Evolutionary conservation across 75 land plant species (phyloP).

Genomic region (Cupressus sempervirens): DNA sequence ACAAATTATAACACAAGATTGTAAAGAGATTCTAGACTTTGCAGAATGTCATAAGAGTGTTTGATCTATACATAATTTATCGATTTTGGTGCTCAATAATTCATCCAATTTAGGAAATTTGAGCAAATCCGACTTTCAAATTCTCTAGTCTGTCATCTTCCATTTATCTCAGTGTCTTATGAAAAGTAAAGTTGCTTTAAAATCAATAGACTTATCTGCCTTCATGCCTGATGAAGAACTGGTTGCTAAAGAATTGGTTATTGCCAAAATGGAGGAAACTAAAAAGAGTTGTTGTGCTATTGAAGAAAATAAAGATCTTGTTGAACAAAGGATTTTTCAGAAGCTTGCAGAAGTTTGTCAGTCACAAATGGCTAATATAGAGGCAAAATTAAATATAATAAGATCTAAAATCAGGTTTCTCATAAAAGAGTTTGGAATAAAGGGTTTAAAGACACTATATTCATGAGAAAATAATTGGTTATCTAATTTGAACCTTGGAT

Average conservation of each 20-base stretch:
- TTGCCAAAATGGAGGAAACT: neutral
- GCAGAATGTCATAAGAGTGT: neutral
- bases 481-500: neutral
- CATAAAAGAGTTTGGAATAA: neutral
- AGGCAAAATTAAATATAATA: neutral
- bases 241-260: too few relatives aligned
- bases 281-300: neutral
- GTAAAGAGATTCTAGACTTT: neutral
- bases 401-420: neutral
- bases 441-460: neutral
- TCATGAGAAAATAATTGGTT: neutral
- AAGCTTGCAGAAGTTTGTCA: neutral
- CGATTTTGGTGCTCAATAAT: neutral
- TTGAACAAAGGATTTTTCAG: too few relatives aligned
- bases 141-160: neutral
- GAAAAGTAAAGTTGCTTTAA: neutral
- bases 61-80: slow-evolving; percentile 7
- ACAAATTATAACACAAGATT: neutral
- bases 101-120: neutral
- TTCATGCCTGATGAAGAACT: neutral
- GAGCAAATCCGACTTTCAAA: neutral
- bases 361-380: neutral
- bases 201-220: neutral
- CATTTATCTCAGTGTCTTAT: slow-evolving; percentile 5
- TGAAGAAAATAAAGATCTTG: neutral